Percentiles rank a stretch among this genome's conserved stretches.
phyloP scores from a whole-genome alignment of 176 grass and related monocot genomes.

The Oropetium thomaeum region DNA sequence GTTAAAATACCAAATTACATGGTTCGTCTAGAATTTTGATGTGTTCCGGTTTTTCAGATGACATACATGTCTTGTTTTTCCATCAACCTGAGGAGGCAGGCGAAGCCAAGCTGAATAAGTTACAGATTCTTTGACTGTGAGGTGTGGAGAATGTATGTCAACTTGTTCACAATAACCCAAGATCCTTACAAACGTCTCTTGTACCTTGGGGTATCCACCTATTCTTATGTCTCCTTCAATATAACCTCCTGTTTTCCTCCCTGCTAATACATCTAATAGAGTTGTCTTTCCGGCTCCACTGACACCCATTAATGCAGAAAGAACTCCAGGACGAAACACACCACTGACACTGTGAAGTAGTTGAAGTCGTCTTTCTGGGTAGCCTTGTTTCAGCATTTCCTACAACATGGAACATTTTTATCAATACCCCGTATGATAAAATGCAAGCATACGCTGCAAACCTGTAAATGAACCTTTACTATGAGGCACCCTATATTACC shows the following conservation, averaged over 20 bases:
- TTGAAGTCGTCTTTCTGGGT: conserved; percentile 36
- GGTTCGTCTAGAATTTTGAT: not conserved
- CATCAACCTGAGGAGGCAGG: conserved; percentile 30
- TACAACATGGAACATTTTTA: not conserved
- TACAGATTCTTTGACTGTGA: conserved; percentile 55
- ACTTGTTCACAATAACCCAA: conserved; percentile 57
- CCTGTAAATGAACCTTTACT: not conserved
- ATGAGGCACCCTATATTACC: conserved; percentile 9
- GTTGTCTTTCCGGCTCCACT: conserved; percentile 66
- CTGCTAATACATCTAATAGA: conserved; percentile 56
- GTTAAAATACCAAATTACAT: not conserved
- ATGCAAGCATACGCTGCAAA: not conserved
- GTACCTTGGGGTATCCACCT: conserved; percentile 53
- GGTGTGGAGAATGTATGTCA: conserved; percentile 60
- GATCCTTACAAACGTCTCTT: conserved; percentile 57
- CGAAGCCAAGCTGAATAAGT: conserved; percentile 62
- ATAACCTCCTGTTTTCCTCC: conserved; percentile 52
- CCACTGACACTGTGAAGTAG: conserved; percentile 47
- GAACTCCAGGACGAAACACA: conserved; percentile 42
- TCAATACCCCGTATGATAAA: not conserved
- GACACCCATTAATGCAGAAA: conserved; percentile 56
- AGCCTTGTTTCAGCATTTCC: conserved; percentile 27
- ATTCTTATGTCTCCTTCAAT: conserved; percentile 62
- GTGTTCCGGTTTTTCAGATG: not conserved
- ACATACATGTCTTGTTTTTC: conserved; percentile 45